These are phyloP conservation scores for Inonotus obliquus DNA, from an alignment of 1,284 basidiomycete species.

Conservation along the genomic window DNA sequence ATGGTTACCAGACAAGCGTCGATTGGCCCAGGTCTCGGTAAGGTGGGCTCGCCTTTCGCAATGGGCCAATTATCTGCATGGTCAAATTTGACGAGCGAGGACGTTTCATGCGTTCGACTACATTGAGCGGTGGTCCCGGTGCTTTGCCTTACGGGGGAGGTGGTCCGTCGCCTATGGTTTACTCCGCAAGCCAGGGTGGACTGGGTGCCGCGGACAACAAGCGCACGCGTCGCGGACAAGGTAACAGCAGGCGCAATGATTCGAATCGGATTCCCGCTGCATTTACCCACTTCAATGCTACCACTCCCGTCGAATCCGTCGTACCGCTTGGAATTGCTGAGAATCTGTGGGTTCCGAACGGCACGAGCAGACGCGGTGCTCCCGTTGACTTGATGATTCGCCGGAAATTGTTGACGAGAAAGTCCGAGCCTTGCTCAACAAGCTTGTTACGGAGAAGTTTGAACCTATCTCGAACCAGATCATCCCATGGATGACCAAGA, in stretches of 20 bases:
- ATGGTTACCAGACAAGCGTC: slow-evolving; percentile 43
- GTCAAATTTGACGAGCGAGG: slow-evolving; percentile 64
- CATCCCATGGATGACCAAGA: slow-evolving; percentile 92
- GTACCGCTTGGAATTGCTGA: slow-evolving; percentile 73
- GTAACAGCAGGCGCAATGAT: slow-evolving; percentile 49
- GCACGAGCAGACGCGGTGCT: slow-evolving; percentile 16
- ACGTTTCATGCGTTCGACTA: slow-evolving; percentile 60
- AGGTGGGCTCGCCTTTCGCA: slow-evolving; percentile 27
- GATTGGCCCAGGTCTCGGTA: slow-evolving; percentile 53
- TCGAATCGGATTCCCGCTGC: slow-evolving; percentile 27
- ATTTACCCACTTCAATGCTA: slow-evolving; percentile 19
- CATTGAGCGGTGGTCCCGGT: slow-evolving; percentile 38
- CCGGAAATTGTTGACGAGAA: slow-evolving; percentile 88
- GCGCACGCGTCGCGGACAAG: slow-evolving; percentile 70
- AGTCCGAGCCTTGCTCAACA: slow-evolving; percentile 92
- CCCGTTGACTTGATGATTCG: slow-evolving; percentile 55
- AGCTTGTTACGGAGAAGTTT: slow-evolving; percentile 96
- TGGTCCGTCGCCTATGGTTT: slow-evolving; percentile 57
- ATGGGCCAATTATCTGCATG: slow-evolving; percentile 74
- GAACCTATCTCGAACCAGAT: slow-evolving; percentile 93
- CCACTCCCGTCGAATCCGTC: slow-evolving; percentile 50
- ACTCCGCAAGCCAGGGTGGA: slow-evolving; percentile 71
- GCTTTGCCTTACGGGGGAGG: slow-evolving; percentile 39
- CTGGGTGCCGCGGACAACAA: slow-evolving; percentile 41
- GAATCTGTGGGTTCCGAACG: slow-evolving; percentile 70